Base-by-base conservation (phyloP, 331 rosid species). In the Dryas integrifolia region DNA sequence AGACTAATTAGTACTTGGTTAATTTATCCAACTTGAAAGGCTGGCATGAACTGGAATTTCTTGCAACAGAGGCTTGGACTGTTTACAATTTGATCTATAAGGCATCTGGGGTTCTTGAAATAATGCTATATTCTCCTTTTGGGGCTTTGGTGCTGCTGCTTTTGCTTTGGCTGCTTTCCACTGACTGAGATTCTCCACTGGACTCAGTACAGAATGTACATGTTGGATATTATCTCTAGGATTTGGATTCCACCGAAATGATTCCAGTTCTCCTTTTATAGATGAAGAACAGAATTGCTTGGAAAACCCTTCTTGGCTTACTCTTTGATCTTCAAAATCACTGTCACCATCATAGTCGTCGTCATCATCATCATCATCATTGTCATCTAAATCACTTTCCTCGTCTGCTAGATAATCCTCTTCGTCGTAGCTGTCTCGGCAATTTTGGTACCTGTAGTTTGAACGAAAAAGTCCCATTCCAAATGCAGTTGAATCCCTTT, bases 161-260 rank as follows among this genome's bases (percentile, higher is more conserved):
- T 85, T 84, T 65, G 90, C 89, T 76, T 95, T 95, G 62, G 89
- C 93, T 74, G 89, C 87, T 79, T 89, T 91, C 99, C 98, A 94
- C 69, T 95, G 93, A 65, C 72, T 79, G 51, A 95, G 83, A 76
- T 95, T 92, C 78, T 89, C 96, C 24, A 95, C 82, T 38, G 99
- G 97, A 50, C 52, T 81, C 64, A 95, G 83, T 41, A 95, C 97
- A 68, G 92, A 85, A 82, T 82, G 87, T 48, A 70, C 68, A 72
- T 15, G 24, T 11, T 44, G 74, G 77, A 78, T 80, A 50, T 73
- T 79, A 12, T 82, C 75, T n/a, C 65, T 52, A 63, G 51, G 83
- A 76, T 73, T 46, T 18, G 51, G 56, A 58, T n/a, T 62, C 67
- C 67, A 62, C 7, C 48, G 48, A 18, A 47, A 40, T 1, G 67